A percentile compares a stretch with the other conserved stretches of the same genome.
phyloP scores from a whole-genome alignment of 345 rosid genomes.

The Limnanthes douglasii region DNA sequence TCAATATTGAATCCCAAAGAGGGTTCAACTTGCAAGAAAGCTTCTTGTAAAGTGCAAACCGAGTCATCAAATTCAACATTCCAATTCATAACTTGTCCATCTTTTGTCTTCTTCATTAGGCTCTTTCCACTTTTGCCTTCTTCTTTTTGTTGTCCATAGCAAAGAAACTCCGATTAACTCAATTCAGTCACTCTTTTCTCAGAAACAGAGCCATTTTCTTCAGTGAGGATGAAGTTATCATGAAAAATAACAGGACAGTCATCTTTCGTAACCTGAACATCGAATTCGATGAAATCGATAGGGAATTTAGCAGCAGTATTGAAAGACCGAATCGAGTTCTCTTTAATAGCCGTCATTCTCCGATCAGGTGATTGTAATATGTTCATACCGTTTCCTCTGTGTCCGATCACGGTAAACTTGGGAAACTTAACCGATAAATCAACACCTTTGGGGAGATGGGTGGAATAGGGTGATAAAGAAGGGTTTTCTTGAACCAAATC shows the following conservation, averaged over 20 bases:
- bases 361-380: conserved; percentile 34
- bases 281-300: conserved; percentile 82
- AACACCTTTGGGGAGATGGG: conserved; percentile 19
- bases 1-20: conserved; percentile 80
- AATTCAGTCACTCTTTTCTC: conserved; percentile 79
- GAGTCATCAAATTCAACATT: conserved; percentile 67
- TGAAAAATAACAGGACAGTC: conserved; percentile 89
- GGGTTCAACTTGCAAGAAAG: conserved; percentile 55
- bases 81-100: conserved; percentile 59
- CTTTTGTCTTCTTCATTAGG: conserved; percentile 56
- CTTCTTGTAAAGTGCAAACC: conserved; percentile 67
- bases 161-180: conserved; percentile 41
- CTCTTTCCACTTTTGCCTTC: conserved; percentile 32
- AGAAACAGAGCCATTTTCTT: conserved; percentile 50
- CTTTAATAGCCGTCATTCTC: conserved; percentile 57
- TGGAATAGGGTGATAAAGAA: no score
- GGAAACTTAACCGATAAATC: conserved; percentile 25
- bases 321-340: conserved; percentile 72
- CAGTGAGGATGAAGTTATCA: conserved; percentile 58
- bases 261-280: conserved; percentile 98
- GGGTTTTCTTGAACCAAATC: conserved; percentile 29
- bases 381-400: conserved; percentile 91
- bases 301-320: conserved; percentile 61
- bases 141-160: conserved; percentile 75
- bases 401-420: conserved; percentile 67